These are phyloP conservation scores for Claviceps maximensis DNA, from an alignment of 2,329 filamentous ascomycete species.

Conservation along the genomic window DNA sequence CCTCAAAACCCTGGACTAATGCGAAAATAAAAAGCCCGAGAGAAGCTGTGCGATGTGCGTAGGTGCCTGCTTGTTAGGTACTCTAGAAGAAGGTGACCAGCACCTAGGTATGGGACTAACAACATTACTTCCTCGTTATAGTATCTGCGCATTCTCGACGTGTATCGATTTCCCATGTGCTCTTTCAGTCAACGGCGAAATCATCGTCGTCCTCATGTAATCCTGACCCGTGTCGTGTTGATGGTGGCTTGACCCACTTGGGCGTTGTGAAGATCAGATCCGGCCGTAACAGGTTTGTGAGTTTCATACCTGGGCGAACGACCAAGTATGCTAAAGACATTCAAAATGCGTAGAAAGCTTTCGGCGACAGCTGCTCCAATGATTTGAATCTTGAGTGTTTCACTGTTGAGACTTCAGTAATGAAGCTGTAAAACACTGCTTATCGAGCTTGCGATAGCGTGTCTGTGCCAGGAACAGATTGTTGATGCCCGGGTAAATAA, in stretches of 20 bases:
- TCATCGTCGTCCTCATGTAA: neutral
- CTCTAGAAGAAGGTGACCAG: neutral
- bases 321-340: neutral
- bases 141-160: neutral
- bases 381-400: neutral
- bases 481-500: neutral
- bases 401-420: neutral
- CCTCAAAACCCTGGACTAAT: no score
- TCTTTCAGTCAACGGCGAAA: neutral
- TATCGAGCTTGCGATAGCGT: neutral
- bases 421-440: neutral
- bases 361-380: neutral
- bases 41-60: neutral
- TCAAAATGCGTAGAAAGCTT: neutral
- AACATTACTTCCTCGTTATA: neutral
- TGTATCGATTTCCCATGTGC: neutral
- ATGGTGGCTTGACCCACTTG: neutral
- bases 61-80: neutral
- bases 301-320: neutral
- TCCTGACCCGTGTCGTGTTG: neutral
- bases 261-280: neutral
- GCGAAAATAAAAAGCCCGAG: no score
- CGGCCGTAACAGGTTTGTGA: neutral
- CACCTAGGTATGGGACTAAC: neutral
- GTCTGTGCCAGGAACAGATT: neutral